Evolutionary conservation across 2,329 filamentous ascomycete genomes (phyloP).

Genomic region (Cercospora zeae-maydis): DNA sequence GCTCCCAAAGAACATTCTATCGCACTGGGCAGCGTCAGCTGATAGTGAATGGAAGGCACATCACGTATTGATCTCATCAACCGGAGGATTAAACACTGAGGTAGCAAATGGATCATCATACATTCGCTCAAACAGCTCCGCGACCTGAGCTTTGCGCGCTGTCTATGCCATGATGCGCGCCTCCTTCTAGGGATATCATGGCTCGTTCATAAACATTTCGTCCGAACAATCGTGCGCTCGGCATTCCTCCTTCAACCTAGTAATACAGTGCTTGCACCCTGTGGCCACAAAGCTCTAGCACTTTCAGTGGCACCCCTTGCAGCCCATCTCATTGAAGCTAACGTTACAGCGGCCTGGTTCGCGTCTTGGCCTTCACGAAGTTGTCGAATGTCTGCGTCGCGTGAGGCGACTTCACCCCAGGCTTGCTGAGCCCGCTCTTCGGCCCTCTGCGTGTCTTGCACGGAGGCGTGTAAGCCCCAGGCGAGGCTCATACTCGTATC

Average conservation of each 20-base stretch:
- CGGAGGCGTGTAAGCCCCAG: background rate
- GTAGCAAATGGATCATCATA: background rate
- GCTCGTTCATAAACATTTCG: conserved; percentile 2
- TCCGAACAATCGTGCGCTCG: background rate
- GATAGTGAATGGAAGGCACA: too few species aligned
- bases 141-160: background rate
- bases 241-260: background rate
- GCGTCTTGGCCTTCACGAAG: background rate
- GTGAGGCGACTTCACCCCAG: background rate
- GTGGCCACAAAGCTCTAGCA: background rate
- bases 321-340: conserved; percentile 4
- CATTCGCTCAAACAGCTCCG: background rate
- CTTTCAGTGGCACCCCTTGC: conserved; percentile 3
- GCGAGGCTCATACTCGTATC: background rate
- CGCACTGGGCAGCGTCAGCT: too few species aligned
- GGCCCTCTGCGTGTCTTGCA: background rate
- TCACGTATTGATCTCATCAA: background rate
- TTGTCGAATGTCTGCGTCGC: background rate
- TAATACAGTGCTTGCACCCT: background rate
- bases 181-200: background rate
- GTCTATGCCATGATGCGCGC: background rate
- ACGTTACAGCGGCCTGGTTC: background rate
- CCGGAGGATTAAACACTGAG: background rate
- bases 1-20: too few species aligned
- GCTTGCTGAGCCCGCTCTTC: background rate